Conservation (phyloP, 352 stramenopile species). For the Globisporangium ultimum region DNA sequence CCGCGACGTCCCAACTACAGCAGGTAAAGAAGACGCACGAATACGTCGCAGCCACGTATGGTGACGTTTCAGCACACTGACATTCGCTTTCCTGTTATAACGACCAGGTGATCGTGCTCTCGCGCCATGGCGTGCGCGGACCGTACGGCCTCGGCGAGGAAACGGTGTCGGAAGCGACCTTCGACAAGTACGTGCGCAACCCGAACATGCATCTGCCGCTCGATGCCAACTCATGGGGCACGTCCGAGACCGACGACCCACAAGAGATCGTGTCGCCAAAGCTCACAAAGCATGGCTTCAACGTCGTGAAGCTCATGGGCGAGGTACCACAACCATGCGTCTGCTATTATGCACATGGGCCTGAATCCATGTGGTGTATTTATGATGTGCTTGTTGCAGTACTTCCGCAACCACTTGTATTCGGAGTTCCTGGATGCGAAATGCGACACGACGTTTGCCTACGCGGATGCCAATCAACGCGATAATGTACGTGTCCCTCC, state of each 20-base stretch:
- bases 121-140: conserved; percentile 65
- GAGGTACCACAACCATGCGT: conserved; percentile 23
- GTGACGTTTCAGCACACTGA: background rate
- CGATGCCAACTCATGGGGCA: conserved; percentile 56
- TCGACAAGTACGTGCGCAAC: conserved; percentile 64
- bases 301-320: conserved; percentile 62
- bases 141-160: conserved; percentile 69
- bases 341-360: background rate
- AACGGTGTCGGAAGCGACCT: conserved; percentile 32
- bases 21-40: conserved; percentile 17
- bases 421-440: conserved; percentile 46
- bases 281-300: conserved; percentile 70
- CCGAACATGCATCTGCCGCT: conserved; percentile 53
- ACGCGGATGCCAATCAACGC: conserved; percentile 69
- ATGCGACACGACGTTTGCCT: conserved; percentile 60
- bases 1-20: conserved; percentile 19
- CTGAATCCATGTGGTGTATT: background rate
- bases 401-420: conserved; percentile 71
- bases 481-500: conserved; percentile 44
- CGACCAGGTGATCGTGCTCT: conserved; percentile 60
- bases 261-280: conserved; percentile 68
- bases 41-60: background rate
- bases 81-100: background rate
- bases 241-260: conserved; percentile 60
- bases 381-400: conserved; percentile 27